A percentile compares a stretch with the other conserved stretches of the same genome.
Conservation (phyloP, 2,329 filamentous ascomycete genomes). For the Hypoxylon sp. region DNA sequence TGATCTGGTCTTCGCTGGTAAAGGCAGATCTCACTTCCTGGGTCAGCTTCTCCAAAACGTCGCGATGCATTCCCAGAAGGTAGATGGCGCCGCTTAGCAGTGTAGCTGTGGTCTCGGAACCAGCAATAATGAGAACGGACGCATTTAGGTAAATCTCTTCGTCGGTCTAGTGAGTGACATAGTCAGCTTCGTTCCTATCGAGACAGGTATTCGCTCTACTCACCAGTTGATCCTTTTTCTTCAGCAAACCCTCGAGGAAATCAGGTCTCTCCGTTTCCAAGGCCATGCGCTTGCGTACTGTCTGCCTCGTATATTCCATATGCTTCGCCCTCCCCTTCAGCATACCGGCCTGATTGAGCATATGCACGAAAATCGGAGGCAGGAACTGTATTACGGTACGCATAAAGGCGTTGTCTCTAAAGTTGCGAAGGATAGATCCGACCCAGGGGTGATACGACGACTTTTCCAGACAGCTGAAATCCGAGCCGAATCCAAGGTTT, state of each 20-base stretch:
- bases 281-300: constrained; percentile 39
- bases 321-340: constrained; percentile 29
- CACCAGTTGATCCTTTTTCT: constrained; percentile 18
- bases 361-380: constrained; percentile 23
- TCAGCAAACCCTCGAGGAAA: constrained; percentile 46
- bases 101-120: constrained; percentile 65
- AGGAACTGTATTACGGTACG: constrained; percentile 30
- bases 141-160: constrained; percentile 51
- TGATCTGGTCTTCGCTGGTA: constrained; percentile 55
- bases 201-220: not conserved
- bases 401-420: not conserved
- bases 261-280: constrained; percentile 35
- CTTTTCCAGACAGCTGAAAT: constrained; percentile 19
- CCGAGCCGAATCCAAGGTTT: constrained; percentile 32
- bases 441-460: constrained; percentile 33
- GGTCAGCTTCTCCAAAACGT: constrained; percentile 56
- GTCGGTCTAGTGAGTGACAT: constrained; percentile 37
- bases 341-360: constrained; percentile 30
- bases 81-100: constrained; percentile 57
- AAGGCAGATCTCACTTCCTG: constrained; percentile 61
- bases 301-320: constrained; percentile 25
- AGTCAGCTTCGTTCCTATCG: not conserved
- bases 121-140: constrained; percentile 58
- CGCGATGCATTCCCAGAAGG: constrained; percentile 57
- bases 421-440: constrained; percentile 7